These are phyloP conservation scores for Phytophthora rubi DNA, from an alignment of 352 stramenopile species.

Conservation along the genomic window DNA sequence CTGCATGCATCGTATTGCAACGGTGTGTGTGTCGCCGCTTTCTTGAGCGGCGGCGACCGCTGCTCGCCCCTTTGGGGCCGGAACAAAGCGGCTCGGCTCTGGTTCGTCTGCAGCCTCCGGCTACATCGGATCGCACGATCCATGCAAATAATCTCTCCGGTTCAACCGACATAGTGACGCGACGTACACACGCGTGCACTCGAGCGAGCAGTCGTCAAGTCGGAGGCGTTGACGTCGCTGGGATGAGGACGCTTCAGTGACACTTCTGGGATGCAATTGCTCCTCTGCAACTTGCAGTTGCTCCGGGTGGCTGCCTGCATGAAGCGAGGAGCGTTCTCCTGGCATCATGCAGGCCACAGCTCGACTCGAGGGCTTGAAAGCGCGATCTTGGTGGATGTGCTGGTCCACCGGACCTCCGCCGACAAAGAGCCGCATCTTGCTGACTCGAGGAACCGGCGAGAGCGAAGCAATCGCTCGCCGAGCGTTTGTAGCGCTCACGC, in stretches of 20 bases:
- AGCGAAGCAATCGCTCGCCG: not conserved
- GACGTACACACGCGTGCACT: conserved; percentile 18
- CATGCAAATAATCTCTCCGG: not conserved
- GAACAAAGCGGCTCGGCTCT: conserved; percentile 21
- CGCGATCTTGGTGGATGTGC: conserved; percentile 1
- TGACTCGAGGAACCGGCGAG: not conserved
- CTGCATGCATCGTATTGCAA: conserved; percentile 23
- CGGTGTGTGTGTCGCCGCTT: not conserved
- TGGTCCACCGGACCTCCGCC: conserved; percentile 1
- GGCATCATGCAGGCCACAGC: not conserved
- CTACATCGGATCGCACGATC: conserved; percentile 11
- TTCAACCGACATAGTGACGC: conserved; percentile 33
- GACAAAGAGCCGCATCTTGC: conserved; percentile 1
- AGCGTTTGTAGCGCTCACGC: conserved; percentile 5
- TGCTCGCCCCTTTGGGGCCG: conserved; percentile 3
- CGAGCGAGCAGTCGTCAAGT: conserved; percentile 17
- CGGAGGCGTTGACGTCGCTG: conserved; percentile 13
- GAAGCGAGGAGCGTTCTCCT: no score
- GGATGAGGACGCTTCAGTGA: conserved; percentile 4
- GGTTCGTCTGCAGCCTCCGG: conserved; percentile 17
- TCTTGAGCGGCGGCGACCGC: not conserved
- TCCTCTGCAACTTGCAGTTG: not conserved
- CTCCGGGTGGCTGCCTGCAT: not conserved
- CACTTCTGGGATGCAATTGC: not conserved
- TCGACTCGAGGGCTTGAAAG: not conserved